Conservation (phyloP, 331 rosid genomes). For the Saraca asoca region DNA sequence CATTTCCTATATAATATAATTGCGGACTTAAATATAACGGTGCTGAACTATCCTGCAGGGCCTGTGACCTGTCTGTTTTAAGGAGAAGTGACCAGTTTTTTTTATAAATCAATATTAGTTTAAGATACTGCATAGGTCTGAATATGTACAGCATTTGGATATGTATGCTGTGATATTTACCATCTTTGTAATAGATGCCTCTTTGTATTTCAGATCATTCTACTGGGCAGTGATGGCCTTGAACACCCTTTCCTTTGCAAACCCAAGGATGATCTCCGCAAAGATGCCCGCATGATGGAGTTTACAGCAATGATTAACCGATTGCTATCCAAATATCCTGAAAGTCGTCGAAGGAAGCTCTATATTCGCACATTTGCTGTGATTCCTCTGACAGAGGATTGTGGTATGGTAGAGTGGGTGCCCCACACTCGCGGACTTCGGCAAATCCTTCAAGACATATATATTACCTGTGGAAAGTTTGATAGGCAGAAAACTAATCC, state of each 20-base stretch:
- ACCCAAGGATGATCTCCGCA: conserved; percentile 98
- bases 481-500: conserved; percentile 87
- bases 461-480: conserved; percentile 78
- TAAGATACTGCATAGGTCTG: conserved; percentile 20
- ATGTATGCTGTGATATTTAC: conserved; percentile 14
- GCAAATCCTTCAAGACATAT: conserved; percentile 89
- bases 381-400: conserved; percentile 95
- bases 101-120: conserved; percentile 3
- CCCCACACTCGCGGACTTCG: conserved; percentile 93
- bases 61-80: not conserved
- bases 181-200: conserved; percentile 31
- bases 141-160: conserved; percentile 3
- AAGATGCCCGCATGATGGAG: conserved; percentile 99
- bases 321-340: conserved; percentile 88
- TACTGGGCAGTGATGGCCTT: conserved; percentile 89
- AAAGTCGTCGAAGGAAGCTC: conserved; percentile 90
- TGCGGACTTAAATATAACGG: conserved; percentile 21
- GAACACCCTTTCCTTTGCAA: conserved; percentile 88
- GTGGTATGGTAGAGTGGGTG: conserved; percentile 99
- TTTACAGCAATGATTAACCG: conserved; percentile 92
- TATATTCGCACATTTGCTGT: conserved; percentile 95
- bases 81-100: conserved; percentile 16
- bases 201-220: conserved; percentile 67
- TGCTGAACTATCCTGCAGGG: not conserved
- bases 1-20: not conserved